Base-by-base conservation (phyloP, 768 basidiomycete genomes). In the Lactarius psammicola region DNA sequence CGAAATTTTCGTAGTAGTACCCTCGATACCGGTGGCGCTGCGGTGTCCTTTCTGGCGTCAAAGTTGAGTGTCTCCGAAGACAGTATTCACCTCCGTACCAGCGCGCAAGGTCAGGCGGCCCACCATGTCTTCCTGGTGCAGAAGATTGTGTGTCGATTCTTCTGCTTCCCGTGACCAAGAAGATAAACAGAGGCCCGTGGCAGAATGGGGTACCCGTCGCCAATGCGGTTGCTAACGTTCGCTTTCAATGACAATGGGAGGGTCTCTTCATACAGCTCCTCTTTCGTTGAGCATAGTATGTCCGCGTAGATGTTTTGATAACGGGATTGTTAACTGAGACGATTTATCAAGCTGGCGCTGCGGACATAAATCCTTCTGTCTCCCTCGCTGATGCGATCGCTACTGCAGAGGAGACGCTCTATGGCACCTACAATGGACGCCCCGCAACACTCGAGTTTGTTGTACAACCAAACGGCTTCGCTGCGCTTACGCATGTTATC, bases 221-320 rank as follows among this genome's bases (percentile, higher is more conserved):
- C n/a, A 78, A 78, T 65, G 79, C 80, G 2, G 81, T 82, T 6
- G 80, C 80, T 2, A 80, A 82, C 64, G 76, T 80, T n/a, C 23
- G 78, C 78, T 2, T 79, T 81, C 71, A 78, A 78, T 69, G 74
- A 76, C 34, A 74, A 74, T 51, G 73, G 78, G 68, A 79, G 78
- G 70, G 78, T 80, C 36, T 69, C 77, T 61, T 74, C 81, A 0
- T 80, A 81, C 64, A 79, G 82, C 30, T 78, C 79, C 11, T 82
- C 80, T 1, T 83, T 84, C 67, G 75, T 82, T 17, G 77, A 78
- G 62, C 74, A 80, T 1, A 72, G 81, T 80, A 67, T 26, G 76
- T 70, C 13, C 20, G 11, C 26, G 23, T n/a, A 26, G n/a, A n/a
- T 34, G n/a, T n/a, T 23, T 40, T 10, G 10, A 31, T 30, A 10